phyloP scores from a whole-genome alignment of 108 stramenopile species.

The Cyclotella baltica region DNA sequence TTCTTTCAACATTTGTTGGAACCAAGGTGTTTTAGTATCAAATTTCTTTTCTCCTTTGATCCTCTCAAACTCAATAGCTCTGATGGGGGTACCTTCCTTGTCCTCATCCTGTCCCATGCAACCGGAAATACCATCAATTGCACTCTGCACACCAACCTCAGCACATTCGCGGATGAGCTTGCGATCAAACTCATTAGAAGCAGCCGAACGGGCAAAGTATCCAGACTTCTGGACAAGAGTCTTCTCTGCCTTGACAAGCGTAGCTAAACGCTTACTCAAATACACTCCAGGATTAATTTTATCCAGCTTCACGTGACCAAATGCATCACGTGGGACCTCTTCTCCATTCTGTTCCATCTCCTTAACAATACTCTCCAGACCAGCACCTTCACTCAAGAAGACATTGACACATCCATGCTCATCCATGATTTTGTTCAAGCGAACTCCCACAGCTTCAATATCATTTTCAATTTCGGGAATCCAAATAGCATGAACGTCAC shows the following conservation, averaged over 20 bases:
- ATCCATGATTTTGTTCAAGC: conserved; percentile 90
- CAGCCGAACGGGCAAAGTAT: conserved; percentile 90
- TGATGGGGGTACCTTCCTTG: conserved; percentile 77
- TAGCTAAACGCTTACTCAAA: conserved; percentile 81
- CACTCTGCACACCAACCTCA: conserved; percentile 77
- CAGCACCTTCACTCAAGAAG: conserved; percentile 91
- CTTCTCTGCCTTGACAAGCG: conserved; percentile 86
- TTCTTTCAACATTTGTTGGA: conserved; percentile 84
- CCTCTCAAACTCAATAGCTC: conserved; percentile 91
- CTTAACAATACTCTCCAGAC: conserved; percentile 84
- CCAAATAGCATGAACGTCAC: conserved; percentile 93
- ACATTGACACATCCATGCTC: conserved; percentile 88
- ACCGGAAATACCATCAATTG: conserved; percentile 81
- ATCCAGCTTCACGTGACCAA: conserved; percentile 89
- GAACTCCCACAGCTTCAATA: conserved; percentile 77
- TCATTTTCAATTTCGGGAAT: conserved; percentile 84
- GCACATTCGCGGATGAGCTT: conserved; percentile 86
- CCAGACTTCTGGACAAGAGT: conserved; percentile 92
- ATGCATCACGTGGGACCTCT: conserved; percentile 84
- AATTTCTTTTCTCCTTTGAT: conserved; percentile 93
- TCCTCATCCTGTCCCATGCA: conserved; percentile 95
- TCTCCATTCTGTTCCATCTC: conserved; percentile 80
- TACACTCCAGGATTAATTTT: conserved; percentile 91
- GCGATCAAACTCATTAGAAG: conserved; percentile 88
- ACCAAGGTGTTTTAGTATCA: conserved; percentile 74